These are phyloP conservation scores for Maudiozyma serrabonitensis DNA, from an alignment of 805 yeast genomes.

Conservation along the genomic window DNA sequence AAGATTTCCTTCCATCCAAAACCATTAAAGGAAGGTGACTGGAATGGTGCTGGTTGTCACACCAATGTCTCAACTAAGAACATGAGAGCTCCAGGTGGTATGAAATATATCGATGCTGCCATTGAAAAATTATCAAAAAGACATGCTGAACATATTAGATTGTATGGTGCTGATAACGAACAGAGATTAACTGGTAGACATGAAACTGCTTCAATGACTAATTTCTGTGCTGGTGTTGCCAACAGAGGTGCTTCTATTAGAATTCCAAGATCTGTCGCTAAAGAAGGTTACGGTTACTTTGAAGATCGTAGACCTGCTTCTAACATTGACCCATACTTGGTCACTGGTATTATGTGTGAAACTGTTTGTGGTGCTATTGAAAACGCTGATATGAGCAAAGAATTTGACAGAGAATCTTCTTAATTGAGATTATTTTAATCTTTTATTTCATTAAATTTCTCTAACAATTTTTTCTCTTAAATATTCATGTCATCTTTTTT, in stretches of 20 bases:
- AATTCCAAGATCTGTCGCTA: constrained; percentile 97
- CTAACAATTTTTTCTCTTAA: not conserved
- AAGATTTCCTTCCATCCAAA: constrained; percentile 99
- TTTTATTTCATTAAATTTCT: not conserved
- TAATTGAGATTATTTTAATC: constrained; percentile 6
- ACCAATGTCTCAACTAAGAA: constrained; percentile 89
- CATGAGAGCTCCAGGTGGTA: constrained; percentile 95
- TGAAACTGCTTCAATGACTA: constrained; percentile 91
- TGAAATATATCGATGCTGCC: constrained; percentile 87
- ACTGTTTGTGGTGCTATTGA: constrained; percentile 91
- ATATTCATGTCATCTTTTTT: not conserved
- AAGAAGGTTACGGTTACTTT: constrained; percentile 96
- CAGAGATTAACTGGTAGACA: constrained; percentile 95
- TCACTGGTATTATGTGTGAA: constrained; percentile 96
- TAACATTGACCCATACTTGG: constrained; percentile 97
- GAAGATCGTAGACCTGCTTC: constrained; percentile 99
- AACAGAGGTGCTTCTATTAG: constrained; percentile 99
- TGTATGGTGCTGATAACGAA: constrained; percentile 93
- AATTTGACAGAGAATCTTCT: constrained; percentile 64
- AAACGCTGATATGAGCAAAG: constrained; percentile 90
- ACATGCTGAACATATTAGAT: constrained; percentile 90
- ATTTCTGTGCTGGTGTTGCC: constrained; percentile 95
- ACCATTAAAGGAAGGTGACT: constrained; percentile 88
- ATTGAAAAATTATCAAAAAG: constrained; percentile 89
- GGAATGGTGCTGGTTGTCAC: constrained; percentile 99